phyloP scores from a whole-genome alignment of 2,329 filamentous ascomycete genomes.

The Lanzia echinophila region DNA sequence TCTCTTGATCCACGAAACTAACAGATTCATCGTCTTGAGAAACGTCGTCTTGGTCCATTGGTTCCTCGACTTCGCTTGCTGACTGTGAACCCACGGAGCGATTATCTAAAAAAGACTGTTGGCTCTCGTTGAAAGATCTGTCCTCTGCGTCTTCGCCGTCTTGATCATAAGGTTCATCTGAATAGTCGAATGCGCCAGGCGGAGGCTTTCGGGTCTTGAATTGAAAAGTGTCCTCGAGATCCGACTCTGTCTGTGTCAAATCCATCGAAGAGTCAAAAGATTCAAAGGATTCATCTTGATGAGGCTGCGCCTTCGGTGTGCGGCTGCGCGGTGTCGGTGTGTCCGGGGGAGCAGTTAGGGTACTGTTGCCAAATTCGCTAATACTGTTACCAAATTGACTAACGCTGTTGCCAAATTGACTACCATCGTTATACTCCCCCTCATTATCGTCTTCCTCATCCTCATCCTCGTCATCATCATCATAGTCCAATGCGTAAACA shows the following conservation, averaged over 20 bases:
- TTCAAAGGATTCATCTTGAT: constrained; percentile 20
- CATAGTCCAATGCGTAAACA: constrained; percentile 80
- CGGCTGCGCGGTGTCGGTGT: constrained; percentile 36
- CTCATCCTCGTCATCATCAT: constrained; percentile 60
- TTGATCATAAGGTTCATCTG: constrained; percentile 47
- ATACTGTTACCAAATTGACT: constrained; percentile 42
- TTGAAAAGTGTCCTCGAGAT: constrained; percentile 31
- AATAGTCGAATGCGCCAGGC: constrained; percentile 74
- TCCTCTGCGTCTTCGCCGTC: constrained; percentile 47
- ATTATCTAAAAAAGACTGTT: constrained; percentile 86
- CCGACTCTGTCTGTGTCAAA: constrained; percentile 28
- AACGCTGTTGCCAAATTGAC: constrained; percentile 42
- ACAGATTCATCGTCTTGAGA: constrained; percentile 71
- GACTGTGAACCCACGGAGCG: constrained; percentile 78
- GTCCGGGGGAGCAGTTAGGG: constrained; percentile 38
- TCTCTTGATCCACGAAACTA: constrained; percentile 60
- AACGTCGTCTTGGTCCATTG: constrained; percentile 58
- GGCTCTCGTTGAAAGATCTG: constrained; percentile 33
- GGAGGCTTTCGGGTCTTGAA: constrained; percentile 38
- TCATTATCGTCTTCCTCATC: constrained; percentile 62
- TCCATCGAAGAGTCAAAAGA: constrained; percentile 35
- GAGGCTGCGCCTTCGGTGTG: constrained; percentile 15
- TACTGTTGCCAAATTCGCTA: constrained; percentile 40
- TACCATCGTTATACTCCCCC: constrained; percentile 42
- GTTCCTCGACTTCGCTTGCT: constrained; percentile 45